Percentiles rank a stretch among this genome's conserved stretches.
Conservation (phyloP, 2,329 filamentous ascomycete genomes). For the Aspergillus pseudoglaucus region DNA sequence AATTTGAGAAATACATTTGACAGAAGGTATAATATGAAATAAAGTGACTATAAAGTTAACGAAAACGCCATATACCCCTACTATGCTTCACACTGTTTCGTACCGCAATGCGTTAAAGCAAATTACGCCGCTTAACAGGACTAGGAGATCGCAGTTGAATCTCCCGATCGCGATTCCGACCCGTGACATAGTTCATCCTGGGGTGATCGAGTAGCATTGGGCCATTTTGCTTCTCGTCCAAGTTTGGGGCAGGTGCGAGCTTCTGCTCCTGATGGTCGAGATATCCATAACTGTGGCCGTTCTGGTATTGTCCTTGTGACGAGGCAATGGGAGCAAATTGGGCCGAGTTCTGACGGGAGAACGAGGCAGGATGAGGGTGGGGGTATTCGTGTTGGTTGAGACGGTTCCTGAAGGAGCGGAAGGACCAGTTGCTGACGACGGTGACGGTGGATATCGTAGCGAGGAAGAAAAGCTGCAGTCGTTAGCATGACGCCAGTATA, state of each 20-base stretch:
- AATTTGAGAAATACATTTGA: too few species aligned
- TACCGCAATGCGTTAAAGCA: too few species aligned
- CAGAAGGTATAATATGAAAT: too few species aligned
- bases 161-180: constrained; percentile 25
- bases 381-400: constrained; percentile 24
- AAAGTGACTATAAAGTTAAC: neutral
- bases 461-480: constrained; percentile 31
- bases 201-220: constrained; percentile 27
- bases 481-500: constrained; percentile 10
- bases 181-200: constrained; percentile 24
- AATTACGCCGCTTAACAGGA: constrained; percentile 24
- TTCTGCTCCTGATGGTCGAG: constrained; percentile 13
- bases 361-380: constrained; percentile 12
- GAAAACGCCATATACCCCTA: neutral
- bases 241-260: constrained; percentile 9
- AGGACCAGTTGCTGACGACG: constrained; percentile 54
- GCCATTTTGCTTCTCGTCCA: constrained; percentile 20
- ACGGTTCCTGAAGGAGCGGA: constrained; percentile 45
- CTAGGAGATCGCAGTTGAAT: constrained; percentile 32
- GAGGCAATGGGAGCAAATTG: constrained; percentile 17
- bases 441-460: constrained; percentile 43
- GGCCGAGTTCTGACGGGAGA: constrained; percentile 16
- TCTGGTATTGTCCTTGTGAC: constrained; percentile 21
- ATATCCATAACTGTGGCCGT: constrained; percentile 22
- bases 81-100: neutral